Base-by-base conservation (phyloP, 2,329 filamentous ascomycete species). In the Hypoxylon sp. region DNA sequence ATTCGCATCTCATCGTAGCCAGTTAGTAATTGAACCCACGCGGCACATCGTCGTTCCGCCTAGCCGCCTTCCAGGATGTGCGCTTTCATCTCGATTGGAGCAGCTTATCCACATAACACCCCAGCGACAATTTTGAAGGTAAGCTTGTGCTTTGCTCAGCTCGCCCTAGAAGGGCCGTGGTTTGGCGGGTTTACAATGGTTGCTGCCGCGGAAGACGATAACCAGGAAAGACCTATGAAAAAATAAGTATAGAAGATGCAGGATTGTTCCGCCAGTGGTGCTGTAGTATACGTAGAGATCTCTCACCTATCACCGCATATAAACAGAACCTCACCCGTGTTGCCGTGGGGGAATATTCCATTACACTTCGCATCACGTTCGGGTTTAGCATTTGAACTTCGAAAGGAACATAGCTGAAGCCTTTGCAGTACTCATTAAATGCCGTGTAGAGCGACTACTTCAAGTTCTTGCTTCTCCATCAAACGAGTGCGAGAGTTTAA, bases 171-270 rank as follows among this genome's bases (percentile, higher is more conserved):
- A 6, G 30, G 36, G 11, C 28, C 32, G 10, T 32, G 23, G 30
- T 52, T n/a, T 17, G 7, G 30, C 28, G n/a, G n/a, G 34, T 23
- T 43, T 60, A 51, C 56, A 45, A 45, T 23, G 34, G 5, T 9
- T n/a, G 11, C 28, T 38, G 36, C n/a, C 7, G 23, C 23, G n/a
- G 36, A n/a, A 14, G n/a, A 38, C 14, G 5, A 13, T 14, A 13
- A n/a, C 36, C 14, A 13, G 36, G 5, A n/a, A 38, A n/a, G 14
- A 7, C 36, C 38, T 11, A 14, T 38, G 9, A 14, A 11, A 11
- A 7, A 30, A 30, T 30, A 6, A 30, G 28, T 21, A 43, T 21
- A 7, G 38, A 14, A 46, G n/a, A 10, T 14, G 38, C 38, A 38
- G 38, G 50, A 45, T 43, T 3, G 28, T 56, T 55, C 43, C 38